Base-by-base conservation (phyloP, 805 yeast genomes). In the Sungouiozyma ichnusensis region DNA sequence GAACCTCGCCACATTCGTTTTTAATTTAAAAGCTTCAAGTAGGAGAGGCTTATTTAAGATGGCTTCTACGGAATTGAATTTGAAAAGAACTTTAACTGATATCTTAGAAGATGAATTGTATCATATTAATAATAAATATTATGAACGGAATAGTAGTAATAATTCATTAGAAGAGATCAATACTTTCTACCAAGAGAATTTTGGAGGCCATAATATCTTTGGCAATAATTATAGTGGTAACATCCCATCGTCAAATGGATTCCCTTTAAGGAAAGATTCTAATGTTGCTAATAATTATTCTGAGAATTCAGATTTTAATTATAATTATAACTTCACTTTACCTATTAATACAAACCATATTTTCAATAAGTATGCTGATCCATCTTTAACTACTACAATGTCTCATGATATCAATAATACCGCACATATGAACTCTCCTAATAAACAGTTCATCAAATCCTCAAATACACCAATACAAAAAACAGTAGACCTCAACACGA, bases 301-400 rank as follows among this genome's bases (percentile, higher is more conserved):
- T 19, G 47, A 48, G 27, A 42, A 44, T 20, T 37, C 39, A 15
- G 48, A 45, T 2, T 48, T n/a, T n/a, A n/a, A 38, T 20, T 14
- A 13, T 9, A 29, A 37, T 24, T 17, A 27, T 4, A 31, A 29
- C 6, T 17, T 33, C 16, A 31, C 19, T 4, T 24, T 27, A 15
- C 18, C 37, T 41, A 11, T 33, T 15, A 33, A 16, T 11, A 33
- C 7, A 42, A 24, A 24, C 29, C 29, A 41, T 7, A 45, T 50
- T 20, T 60, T 60, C 48, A 60, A 51, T 46, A 53, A 56, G 43
- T 60, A 58, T 44, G 63, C 62, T 19, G 64, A 60, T 48, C 65
- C 65, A 13, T 48, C 58, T 11, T 43, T 60, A 36, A 60, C 65
- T 2, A 60, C 65, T 3, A 52, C 55, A 15, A 53, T 60, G 3